These are phyloP conservation scores for Blepharisma japonicum DNA, from an alignment of 73 alveolate species.

Conservation along the genomic window DNA sequence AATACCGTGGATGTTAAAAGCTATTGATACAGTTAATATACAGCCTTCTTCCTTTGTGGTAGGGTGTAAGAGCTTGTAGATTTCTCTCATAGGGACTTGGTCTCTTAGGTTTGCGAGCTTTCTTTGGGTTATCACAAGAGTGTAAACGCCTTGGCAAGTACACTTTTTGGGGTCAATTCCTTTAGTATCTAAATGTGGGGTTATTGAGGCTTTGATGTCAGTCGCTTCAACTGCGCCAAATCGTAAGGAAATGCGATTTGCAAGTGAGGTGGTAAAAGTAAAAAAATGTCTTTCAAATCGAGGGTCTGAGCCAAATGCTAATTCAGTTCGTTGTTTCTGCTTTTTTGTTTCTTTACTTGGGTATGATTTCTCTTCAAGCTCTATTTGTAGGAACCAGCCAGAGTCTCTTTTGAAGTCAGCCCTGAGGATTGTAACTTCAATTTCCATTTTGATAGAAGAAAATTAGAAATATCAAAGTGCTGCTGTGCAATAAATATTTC, in stretches of 20 bases:
- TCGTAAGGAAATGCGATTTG: not conserved
- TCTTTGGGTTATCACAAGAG: constrained; percentile 8
- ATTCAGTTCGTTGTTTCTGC: constrained; percentile 21
- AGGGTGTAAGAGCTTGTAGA: not conserved
- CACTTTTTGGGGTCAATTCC: not conserved
- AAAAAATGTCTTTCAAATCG: not conserved
- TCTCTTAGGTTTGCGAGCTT: constrained; percentile 8
- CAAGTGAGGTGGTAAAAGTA: not conserved
- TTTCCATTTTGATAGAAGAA: not conserved
- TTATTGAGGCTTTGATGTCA: too few relatives aligned
- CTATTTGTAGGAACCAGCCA: constrained; percentile 20
- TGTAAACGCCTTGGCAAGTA: constrained; percentile 16
- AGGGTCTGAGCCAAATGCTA: not conserved
- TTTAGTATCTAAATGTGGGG: not conserved
- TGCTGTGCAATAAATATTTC: too few relatives aligned
- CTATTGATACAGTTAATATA: not conserved
- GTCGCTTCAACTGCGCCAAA: constrained; percentile 18
- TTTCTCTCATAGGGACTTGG: not conserved
- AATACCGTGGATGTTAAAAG: not conserved
- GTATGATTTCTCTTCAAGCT: not conserved
- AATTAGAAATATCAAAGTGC: too few relatives aligned
- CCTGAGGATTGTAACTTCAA: not conserved
- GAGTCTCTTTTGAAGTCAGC: constrained; percentile 24
- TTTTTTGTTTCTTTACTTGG: not conserved
- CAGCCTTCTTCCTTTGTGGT: constrained; percentile 1